Evolutionary conservation across 2,329 filamentous ascomycete species (phyloP), one percentile per base, ranked within the genome.

Genomic region (Hypoxylon sp.): DNA sequence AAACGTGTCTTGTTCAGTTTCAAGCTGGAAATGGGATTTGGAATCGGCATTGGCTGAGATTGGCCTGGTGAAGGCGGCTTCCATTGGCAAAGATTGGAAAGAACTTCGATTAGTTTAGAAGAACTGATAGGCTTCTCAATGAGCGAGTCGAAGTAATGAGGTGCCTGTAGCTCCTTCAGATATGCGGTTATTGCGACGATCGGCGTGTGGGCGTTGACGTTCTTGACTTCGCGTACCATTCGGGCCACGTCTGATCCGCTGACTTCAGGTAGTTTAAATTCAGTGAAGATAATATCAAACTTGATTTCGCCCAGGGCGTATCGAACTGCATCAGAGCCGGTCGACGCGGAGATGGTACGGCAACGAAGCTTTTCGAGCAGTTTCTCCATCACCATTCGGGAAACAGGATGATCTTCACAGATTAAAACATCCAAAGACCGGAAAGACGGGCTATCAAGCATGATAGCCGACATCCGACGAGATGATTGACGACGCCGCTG

Each of bases 331-430:
- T 99, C 96, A 0, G 93, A 90, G 0, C 96, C 96, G 72, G 94
- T 97, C 2, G 90, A 87, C 3, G 96, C 95, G 2, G 93, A 94
- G 74, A 99, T 96, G 7, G 95, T 97, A 43, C 96, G 92, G 74
- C 96, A 99, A 34, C 93, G 91, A 34, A 98, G 83, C 80, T 98
- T 99, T 78, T 99, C 96, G 55, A 99, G 85, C 6, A 99, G 82
- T 73, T 97, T 96, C 76, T 99, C 96, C 95, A 99, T 98, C n/a
- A 99, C 95, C 83, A 99, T 90, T 21, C 95, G 88, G 5, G 96
- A 97, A 3, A 99, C 95, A 0, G 96, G 96, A 77, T 99, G 96
- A 74, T 99, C 96, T 80, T 99, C 96, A 76, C 96, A 98, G 54
- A 99, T 97, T 54, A 99, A 84, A 5, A 99, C 91, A 78, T 99